Evolutionary conservation across 225 moss, liverwort and hornwort species (phyloP).

Genomic region (Polytrichum formosum): DNA sequence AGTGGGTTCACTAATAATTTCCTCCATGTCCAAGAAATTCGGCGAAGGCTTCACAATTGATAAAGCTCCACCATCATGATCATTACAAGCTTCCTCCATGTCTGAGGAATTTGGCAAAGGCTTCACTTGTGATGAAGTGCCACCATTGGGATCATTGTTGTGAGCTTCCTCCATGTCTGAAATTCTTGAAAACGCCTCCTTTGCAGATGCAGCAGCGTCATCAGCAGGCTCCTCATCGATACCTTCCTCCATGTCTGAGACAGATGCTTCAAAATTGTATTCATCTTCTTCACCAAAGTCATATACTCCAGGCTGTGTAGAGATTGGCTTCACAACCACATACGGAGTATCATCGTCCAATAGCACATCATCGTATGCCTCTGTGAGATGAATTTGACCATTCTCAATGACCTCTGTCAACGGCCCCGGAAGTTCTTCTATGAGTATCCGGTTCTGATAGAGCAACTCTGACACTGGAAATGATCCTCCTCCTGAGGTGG

Average conservation of each 20-base stretch:
- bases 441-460: background rate
- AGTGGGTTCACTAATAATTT: too few species aligned
- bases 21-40: too few species aligned
- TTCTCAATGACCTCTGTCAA: background rate
- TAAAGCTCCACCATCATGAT: background rate
- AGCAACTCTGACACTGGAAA: background rate
- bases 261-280: background rate
- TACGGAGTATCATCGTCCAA: conserved; percentile 28
- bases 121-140: background rate
- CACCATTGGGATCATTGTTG: background rate
- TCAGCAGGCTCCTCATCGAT: background rate
- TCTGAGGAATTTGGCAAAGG: background rate
- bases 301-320: background rate
- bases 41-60: background rate
- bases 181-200: background rate
- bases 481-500: background rate
- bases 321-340: conserved; percentile 21
- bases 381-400: background rate
- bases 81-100: background rate
- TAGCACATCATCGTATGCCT: conserved; percentile 9
- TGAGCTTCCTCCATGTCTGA: background rate
- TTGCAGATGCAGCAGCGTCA: too few species aligned
- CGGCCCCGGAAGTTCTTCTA: conserved; percentile 11
- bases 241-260: background rate
- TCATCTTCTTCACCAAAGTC: background rate